These are phyloP conservation scores for Wilcoxina mikolae DNA, from an alignment of 495 filamentous ascomycete genomes.

Conservation along the genomic window DNA sequence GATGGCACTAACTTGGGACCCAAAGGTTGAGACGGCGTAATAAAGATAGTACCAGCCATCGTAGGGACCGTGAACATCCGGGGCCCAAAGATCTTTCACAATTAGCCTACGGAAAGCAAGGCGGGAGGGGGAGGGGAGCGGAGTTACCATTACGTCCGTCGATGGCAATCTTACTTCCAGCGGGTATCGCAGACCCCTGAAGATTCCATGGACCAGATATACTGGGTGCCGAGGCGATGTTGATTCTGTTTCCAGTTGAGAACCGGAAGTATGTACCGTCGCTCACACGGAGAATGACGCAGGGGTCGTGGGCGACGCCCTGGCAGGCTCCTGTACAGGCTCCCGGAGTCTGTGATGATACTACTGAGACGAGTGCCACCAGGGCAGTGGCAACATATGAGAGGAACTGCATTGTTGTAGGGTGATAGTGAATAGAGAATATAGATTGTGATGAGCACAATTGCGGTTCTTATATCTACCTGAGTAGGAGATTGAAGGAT, in stretches of 20 bases:
- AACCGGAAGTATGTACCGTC: conserved; percentile 65
- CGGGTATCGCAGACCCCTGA: conserved; percentile 41
- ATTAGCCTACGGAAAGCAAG: too few species aligned
- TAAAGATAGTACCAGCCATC: conserved; percentile 52
- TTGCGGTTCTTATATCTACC: too few species aligned
- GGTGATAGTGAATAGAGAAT: conserved; percentile 3
- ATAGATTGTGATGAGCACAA: too few species aligned
- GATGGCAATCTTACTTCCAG: conserved; percentile 42
- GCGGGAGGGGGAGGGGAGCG: conserved; percentile 24
- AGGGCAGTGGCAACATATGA: neutral
- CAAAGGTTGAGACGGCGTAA: conserved; percentile 53
- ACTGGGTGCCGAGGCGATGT: conserved; percentile 41
- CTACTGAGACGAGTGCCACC: conserved; percentile 3
- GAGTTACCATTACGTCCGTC: conserved; percentile 32
- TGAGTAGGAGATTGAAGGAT: too few species aligned
- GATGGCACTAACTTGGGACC: conserved; percentile 48
- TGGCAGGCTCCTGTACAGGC: conserved; percentile 46
- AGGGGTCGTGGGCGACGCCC: conserved; percentile 45
- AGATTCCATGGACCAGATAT: conserved; percentile 52
- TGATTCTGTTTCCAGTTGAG: conserved; percentile 47
- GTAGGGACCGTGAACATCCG: conserved; percentile 42
- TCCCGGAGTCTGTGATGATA: conserved; percentile 32
- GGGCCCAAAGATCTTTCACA: conserved; percentile 37
- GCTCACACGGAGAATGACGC: conserved; percentile 44
- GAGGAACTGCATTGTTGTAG: conserved; percentile 2